A percentile compares a stretch with the other conserved stretches of the same genome.
Conservation (phyloP, 2,329 filamentous ascomycete species). For the Colletotrichum echinochloae region DNA sequence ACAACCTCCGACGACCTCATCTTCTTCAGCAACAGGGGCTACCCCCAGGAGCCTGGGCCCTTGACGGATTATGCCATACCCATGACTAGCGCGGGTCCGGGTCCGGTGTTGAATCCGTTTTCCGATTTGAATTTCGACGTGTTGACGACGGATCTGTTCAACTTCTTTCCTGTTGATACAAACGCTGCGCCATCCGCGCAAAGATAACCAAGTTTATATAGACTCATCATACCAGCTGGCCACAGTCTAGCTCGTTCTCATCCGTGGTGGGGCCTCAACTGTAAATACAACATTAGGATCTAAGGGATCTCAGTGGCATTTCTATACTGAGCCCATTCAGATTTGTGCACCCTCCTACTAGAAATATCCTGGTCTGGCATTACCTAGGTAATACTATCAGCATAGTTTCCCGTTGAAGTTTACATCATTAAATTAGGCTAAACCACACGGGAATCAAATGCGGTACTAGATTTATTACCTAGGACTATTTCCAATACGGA, state of each 20-base stretch:
- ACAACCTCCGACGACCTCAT: constrained; percentile 42
- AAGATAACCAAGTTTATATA: background rate
- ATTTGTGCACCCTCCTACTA: constrained; percentile 13
- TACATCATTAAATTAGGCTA: background rate
- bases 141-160: constrained; percentile 47
- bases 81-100: constrained; percentile 1
- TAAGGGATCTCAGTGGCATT: background rate
- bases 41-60: constrained; percentile 17
- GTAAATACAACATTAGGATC: too few relatives aligned
- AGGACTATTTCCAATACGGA: background rate
- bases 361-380: constrained; percentile 18
- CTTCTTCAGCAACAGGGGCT: constrained; percentile 43
- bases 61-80: constrained; percentile 29
- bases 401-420: constrained; percentile 1
- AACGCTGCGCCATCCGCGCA: constrained; percentile 8
- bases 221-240: background rate
- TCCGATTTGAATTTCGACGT: constrained; percentile 44
- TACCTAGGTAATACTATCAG: background rate
- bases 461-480: background rate
- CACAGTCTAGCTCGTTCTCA: background rate
- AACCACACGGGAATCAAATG: background rate
- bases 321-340: constrained; percentile 2
- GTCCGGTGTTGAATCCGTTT: constrained; percentile 11
- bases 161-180: constrained; percentile 43
- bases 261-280: background rate